phyloP scores from a whole-genome alignment of 2,329 filamentous ascomycete genomes.

The Colletotrichum sp. region DNA sequence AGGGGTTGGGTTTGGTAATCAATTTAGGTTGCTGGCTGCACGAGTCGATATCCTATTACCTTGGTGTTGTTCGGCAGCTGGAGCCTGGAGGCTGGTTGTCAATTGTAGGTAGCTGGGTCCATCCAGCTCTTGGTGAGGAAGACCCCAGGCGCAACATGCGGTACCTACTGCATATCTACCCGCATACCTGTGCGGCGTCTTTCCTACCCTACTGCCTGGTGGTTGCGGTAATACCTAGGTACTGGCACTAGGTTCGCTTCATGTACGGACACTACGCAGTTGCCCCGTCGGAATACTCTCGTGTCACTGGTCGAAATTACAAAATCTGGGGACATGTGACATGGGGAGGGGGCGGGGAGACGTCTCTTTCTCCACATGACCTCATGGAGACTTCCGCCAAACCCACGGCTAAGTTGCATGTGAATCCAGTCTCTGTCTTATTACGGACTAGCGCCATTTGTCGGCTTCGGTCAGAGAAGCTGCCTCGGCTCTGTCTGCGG shows the following conservation, averaged over 20 bases:
- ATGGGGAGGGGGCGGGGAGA: not conserved
- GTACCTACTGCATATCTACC: not conserved
- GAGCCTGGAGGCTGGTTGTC: not conserved
- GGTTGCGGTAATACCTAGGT: not conserved
- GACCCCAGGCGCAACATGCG: not conserved
- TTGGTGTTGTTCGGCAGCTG: not conserved
- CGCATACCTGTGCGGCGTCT: not conserved
- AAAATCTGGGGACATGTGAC: constrained; percentile 3
- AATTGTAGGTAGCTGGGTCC: not conserved
- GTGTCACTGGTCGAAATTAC: not conserved
- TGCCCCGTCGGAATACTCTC: not conserved
- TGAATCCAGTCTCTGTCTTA: not conserved
- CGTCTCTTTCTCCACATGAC: constrained; percentile 15
- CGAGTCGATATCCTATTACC: not conserved
- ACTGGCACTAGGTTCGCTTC: not conserved
- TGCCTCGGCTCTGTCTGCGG: constrained; percentile 23
- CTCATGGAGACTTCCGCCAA: constrained; percentile 1
- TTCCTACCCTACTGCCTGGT: not conserved
- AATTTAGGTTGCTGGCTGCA: not conserved
- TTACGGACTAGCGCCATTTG: constrained; percentile 9
- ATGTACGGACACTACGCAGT: no score
- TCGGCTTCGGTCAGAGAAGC: constrained; percentile 20
- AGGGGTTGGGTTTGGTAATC: not conserved
- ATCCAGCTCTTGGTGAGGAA: not conserved
- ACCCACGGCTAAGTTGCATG: constrained; percentile 11